Conservation (phyloP, 2,329 filamentous ascomycete genomes). For the Xylaria sp. region DNA sequence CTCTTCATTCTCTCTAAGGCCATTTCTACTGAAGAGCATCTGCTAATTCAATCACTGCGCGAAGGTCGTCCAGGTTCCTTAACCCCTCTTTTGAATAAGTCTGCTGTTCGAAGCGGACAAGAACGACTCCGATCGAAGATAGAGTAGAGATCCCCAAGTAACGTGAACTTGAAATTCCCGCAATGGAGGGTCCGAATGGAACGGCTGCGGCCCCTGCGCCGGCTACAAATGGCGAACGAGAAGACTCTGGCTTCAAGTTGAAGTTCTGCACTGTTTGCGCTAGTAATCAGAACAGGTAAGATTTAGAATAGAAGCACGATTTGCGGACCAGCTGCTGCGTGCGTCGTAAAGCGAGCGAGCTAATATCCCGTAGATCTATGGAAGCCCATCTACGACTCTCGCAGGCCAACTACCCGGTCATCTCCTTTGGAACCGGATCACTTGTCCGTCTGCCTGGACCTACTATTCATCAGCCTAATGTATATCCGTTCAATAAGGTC, state of each 20-base stretch:
- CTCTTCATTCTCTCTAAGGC: background rate
- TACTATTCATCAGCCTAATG: conserved; percentile 86
- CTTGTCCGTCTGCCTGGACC: conserved; percentile 90
- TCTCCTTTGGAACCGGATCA: conserved; percentile 94
- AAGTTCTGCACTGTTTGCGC: conserved; percentile 99
- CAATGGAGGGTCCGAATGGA: conserved; percentile 41
- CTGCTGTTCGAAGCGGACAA: background rate
- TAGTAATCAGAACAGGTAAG: conserved; percentile 91
- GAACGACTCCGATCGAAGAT: background rate
- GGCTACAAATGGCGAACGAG: conserved; percentile 41
- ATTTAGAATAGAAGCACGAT: conserved; percentile 2
- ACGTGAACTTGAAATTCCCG: background rate
- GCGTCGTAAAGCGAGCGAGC: background rate
- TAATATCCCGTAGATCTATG: conserved; percentile 64
- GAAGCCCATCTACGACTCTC: conserved; percentile 95
- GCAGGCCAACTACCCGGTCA: conserved; percentile 83
- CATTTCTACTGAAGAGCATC: background rate
- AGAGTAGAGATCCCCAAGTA: background rate
- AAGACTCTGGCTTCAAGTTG: conserved; percentile 68
- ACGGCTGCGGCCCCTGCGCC: conserved; percentile 23
- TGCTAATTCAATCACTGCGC: conserved; percentile 2
- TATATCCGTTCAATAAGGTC: conserved; percentile 96
- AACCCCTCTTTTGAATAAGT: too few relatives aligned
- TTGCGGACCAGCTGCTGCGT: background rate
- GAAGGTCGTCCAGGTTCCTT: background rate